A percentile compares a stretch with the other conserved stretches of the same genome.
Evolutionary conservation across 495 filamentous ascomycete species (phyloP).

Genomic region (Hyphodiscus hymeniophilus): DNA sequence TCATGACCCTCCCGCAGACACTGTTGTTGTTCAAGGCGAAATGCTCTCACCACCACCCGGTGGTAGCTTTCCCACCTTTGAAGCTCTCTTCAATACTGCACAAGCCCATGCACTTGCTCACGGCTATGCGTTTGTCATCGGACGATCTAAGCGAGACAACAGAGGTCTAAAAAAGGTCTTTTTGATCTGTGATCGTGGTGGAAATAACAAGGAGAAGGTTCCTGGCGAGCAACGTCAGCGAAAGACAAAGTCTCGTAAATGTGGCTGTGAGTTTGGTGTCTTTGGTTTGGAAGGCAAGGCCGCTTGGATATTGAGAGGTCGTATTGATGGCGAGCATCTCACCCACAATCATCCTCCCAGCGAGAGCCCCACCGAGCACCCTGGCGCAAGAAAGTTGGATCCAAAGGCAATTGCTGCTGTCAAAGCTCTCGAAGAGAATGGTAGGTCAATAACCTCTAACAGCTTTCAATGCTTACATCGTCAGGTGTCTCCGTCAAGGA

Average conservation of each 20-base stretch:
- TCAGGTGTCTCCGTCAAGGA: slow-evolving; percentile 45
- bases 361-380: slow-evolving; percentile 46
- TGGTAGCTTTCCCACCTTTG: slow-evolving; percentile 44
- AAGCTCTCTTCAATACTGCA: slow-evolving; percentile 44
- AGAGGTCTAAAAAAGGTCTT: slow-evolving; percentile 50
- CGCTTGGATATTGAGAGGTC: slow-evolving; percentile 47
- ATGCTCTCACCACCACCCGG: slow-evolving; percentile 46
- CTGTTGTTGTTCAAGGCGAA: slow-evolving; percentile 17
- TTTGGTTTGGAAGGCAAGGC: slow-evolving; percentile 49
- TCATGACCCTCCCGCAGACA: not conserved
- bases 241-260: slow-evolving; percentile 49
- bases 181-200: slow-evolving; percentile 48
- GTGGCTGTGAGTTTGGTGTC: slow-evolving; percentile 50
- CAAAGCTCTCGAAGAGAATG: slow-evolving; percentile 45
- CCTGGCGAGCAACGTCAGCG: slow-evolving; percentile 44
- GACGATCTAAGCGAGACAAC: slow-evolving; percentile 45
- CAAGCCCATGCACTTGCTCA: slow-evolving; percentile 45
- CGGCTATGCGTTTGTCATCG: slow-evolving; percentile 50
- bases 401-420: slow-evolving; percentile 50
- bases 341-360: slow-evolving; percentile 48
- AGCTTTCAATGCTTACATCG: slow-evolving; percentile 7
- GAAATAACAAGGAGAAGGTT: slow-evolving; percentile 34
- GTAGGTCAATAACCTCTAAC: slow-evolving; percentile 28
- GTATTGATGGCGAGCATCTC: slow-evolving; percentile 39
- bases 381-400: slow-evolving; percentile 47